Base-by-base conservation (phyloP, 106 monocot genomes). In the Dactylorhiza incarnata region DNA sequence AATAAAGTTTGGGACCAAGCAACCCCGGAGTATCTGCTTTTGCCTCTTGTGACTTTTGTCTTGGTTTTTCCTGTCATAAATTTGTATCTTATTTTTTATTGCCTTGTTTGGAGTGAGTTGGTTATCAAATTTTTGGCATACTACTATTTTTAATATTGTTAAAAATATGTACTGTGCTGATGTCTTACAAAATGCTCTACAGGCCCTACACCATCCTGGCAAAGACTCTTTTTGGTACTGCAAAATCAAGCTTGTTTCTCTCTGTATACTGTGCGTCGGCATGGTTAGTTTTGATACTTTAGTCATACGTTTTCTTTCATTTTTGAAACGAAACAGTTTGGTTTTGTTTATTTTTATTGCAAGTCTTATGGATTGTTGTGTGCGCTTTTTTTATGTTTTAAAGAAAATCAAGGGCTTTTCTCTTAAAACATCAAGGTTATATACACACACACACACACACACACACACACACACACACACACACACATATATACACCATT, bases 211-310 rank as follows among this genome's bases (percentile, higher is more conserved):
- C 91, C 69, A 99, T 99, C 66, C 49, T 94, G 44, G 85, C 89
- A 62, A 99, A 94, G 83, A 91, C 77, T 80, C 80, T 99, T 78
- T 51, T 94, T 79, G 97, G 97, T 26, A 88, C 83, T 62, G 91
- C 91, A 76, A 89, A 93, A 86, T 99, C 97, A 58, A 99, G 97
- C 78, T 77, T 91, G 61, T 99, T 99, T 81, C 97, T 99, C 82
- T 94, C 97, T 17, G 61, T 83, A 45, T 99, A 89, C 62, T 94
- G 94, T 81, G 78, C 97, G 17, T 99, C 97, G 75, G 91, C 97
- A 49, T 99, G 97, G 97, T 99, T 84, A 83, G 89, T 79, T 80
- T 19, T 74, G 25, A 48, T 72, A 9, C 65, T 69, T 45, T n/a
- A 69, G 44, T 16, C 45, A 69, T 69, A 4, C 45, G 14, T 25